Evolutionary conservation across 2,329 filamentous ascomycete genomes (phyloP), one percentile per base, ranked within the genome.

Genomic region (Trichothecium roseum): DNA sequence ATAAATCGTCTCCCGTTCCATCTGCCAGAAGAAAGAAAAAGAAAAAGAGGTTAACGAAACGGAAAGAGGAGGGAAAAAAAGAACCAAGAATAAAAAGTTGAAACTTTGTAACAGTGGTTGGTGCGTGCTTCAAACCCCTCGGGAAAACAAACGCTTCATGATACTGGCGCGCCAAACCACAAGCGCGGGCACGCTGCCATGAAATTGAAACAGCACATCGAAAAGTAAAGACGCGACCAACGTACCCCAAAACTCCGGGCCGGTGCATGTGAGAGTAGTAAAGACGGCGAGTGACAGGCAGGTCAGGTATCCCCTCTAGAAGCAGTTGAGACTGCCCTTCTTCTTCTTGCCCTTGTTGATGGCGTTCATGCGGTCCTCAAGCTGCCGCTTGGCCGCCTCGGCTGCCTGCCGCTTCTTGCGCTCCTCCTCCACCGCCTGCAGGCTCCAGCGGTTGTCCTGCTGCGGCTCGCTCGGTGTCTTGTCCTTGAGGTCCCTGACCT

Each of bases 341-440:
- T 93, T 88, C 73, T 89, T 94, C 69, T 93, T 91, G 66, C 84
- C 81, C 53, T 73, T 77, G 62, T 81, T 88, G 57, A 91, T 81
- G 39, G 84, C 81, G 52, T 89, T 87, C 79, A 98, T 98, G 38
- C 89, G 77, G 65, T 94, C 86, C 63, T 98, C 89, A 18, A 98
- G 74, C 51, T 94, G 84, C 28, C 82, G 84, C 36, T 84, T 73
- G 30, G 91, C 91, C 45, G 83, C 78, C 66, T 98, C 91, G 26
- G 93, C 88, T 43, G 89, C 84, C 44, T 86, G 73, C 41, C 91
- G 74, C 64, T 94, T 93, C 65, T 85, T 89, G 49, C 89, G 78
- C 70, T 98, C 91, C 61, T 98, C 89, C 57, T 98, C 93, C 16
- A 96, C 85, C 41, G 87, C 84, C 56, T 94, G 86, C 47, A 96